Base-by-base conservation (phyloP, 495 filamentous ascomycete genomes). In the Daldinia bambusicola region DNA sequence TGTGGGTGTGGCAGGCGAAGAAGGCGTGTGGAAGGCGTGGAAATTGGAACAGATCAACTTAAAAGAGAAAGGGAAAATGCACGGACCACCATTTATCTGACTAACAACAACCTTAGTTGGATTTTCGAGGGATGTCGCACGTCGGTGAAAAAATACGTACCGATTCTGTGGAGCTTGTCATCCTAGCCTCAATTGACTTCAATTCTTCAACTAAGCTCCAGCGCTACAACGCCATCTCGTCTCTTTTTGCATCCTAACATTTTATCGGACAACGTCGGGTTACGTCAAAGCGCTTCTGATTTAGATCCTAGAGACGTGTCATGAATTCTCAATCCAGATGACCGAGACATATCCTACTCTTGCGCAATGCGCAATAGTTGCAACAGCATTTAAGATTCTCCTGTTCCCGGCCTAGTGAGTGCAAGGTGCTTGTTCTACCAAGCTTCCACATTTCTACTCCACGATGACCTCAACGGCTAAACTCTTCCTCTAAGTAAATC, bases 341-440 rank as follows among this genome's bases (percentile, higher is more conserved):
- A 85, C 90, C 74, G 91, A 95, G 59, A 76, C 90, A 51, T 94
- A 94, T 77, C 94, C 94, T 50, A 91, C 93, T 56, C 85, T 97
- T 82, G 83, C 88, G 74, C 94, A 99, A 83, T 93, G 91, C 83
- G 93, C 93, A 69, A 80, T 97, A 69, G 89, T 93, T 67, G 92
- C 94, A 55, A 90, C 92, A 9, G 95, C 95, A 22, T 89, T 99
- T 76, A 99, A 98, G 82, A 83, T 97, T 60, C 88, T 99, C 45
- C 88, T 99, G 38, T 96, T 97, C 79, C 95, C 95, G 18, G 93
- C 95, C 69, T 99, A 99, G 95, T 99, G 87, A 76, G 93, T 86
- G 20, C 22, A 30, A 30, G 10, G 20, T 40, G 7, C 14, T 58
- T 38, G n/a, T 56, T 32, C 13, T 56, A 56, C 32, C 53, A 56